phyloP scores from a whole-genome alignment of 306 rosid genomes.

The Arachis stenosperma region DNA sequence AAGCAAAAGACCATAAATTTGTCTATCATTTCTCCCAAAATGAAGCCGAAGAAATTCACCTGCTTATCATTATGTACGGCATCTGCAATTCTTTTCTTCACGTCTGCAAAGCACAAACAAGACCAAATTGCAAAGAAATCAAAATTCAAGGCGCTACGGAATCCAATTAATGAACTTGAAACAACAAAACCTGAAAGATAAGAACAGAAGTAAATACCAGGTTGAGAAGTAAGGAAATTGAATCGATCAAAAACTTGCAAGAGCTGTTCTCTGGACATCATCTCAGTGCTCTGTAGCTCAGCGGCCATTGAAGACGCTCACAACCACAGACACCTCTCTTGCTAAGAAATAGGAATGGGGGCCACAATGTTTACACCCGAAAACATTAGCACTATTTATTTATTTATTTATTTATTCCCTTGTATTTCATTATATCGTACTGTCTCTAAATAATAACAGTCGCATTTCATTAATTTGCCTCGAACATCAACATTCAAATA shows the following conservation, averaged over 20 bases:
- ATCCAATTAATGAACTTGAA: not conserved
- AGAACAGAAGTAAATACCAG: slow-evolving; percentile 46
- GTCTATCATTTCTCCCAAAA: too few relatives aligned
- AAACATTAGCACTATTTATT: too few relatives aligned
- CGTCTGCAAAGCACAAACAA: slow-evolving; percentile 46
- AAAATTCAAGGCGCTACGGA: not conserved
- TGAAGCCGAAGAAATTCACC: slow-evolving; percentile 41
- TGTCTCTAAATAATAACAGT: too few relatives aligned
- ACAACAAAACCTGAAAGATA: not conserved
- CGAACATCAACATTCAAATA: too few relatives aligned
- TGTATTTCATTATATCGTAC: too few relatives aligned
- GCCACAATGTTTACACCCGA: not conserved
- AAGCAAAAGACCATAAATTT: not conserved
- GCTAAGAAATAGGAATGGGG: not conserved
- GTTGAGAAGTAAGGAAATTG: slow-evolving; percentile 58
- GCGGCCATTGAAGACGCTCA: slow-evolving; percentile 33
- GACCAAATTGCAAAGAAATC: not conserved
- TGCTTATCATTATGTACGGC: slow-evolving; percentile 76
- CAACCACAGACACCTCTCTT: not conserved
- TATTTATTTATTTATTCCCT: not conserved
- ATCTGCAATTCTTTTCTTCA: slow-evolving; percentile 74
- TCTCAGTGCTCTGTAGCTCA: slow-evolving; percentile 38
- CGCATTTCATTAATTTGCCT: too few relatives aligned
- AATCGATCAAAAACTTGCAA: slow-evolving; percentile 76
- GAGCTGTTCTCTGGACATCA: slow-evolving; percentile 67